Base-by-base conservation (phyloP, 2,329 filamentous ascomycete genomes). In the Talaromyces sp. region DNA sequence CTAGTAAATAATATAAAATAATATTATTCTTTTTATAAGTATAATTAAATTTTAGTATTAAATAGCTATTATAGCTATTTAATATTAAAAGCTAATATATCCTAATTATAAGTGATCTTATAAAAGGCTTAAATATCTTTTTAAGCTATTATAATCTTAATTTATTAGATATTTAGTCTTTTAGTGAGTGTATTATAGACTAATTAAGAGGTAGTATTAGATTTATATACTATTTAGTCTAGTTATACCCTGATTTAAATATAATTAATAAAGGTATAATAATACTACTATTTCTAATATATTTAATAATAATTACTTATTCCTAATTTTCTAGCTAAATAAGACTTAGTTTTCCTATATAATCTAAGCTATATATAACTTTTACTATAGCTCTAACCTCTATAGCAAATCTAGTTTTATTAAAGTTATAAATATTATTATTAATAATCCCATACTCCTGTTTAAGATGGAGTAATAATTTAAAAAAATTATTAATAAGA, bases 1-100 rank as follows among this genome's bases (percentile, higher is more conserved):
- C 22, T 3, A 58, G 63, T 29, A 65, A 40, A 22, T 17, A 68
- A 27, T 56, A 43, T 38, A 63, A 13, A 40, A 69, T 66, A 68
- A 69, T 69, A 61, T 67, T 51, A 47, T 65, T 65, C 15, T 68
- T 49, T 22, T 27, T 59, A 56, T 47, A 70, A 58, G 64, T 43
- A 25, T 67, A 27, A 54, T 68, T 38, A 61, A 70, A 70, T 29
- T 58, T 1, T 61, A 65, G 29, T n/a, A n/a, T n/a, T n/a, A 49
- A 49, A 49, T 19, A 15, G 45, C 45, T 49, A 25, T 15, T 49
- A 15, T 49, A 15, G 10, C 45, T 17, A 49, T 49, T 17, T 3
- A 49, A 10, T 7, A 49, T 49, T 49, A 49, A 25, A 49, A 49
- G 45, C 17, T 17, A 10, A 49, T 49, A 49, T 10, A 25, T 15